Conservation (phyloP, 2,329 filamentous ascomycete species). For the Ophiostoma triangulosporum region DNA sequence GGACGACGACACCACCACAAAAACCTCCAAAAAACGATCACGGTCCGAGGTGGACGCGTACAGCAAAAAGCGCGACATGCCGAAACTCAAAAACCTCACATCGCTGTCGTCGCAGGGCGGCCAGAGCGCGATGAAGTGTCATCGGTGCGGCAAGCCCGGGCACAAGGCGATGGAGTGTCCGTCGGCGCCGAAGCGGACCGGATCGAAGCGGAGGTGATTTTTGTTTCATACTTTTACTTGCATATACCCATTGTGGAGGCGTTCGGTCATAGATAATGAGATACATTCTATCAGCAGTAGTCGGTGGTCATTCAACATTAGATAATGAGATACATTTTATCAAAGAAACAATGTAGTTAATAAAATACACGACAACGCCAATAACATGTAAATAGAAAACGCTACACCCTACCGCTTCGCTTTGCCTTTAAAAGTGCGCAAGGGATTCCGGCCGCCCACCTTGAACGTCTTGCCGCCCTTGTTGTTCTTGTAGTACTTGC, state of each 20-base stretch:
- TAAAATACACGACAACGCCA: neutral
- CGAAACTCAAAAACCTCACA: slow-evolving; percentile 45
- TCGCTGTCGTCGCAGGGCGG: slow-evolving; percentile 40
- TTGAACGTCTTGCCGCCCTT: slow-evolving; percentile 23
- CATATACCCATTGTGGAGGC: slow-evolving; percentile 2
- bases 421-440: slow-evolving; percentile 12
- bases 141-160: slow-evolving; percentile 46
- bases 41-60: slow-evolving; percentile 35
- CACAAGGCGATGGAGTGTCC: slow-evolving; percentile 47
- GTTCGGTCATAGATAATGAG: too few species aligned
- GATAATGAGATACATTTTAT: too few species aligned
- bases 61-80: slow-evolving; percentile 46
- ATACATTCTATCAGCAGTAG: too few species aligned
- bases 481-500: slow-evolving; percentile 39
- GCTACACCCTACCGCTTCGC: slow-evolving; percentile 3
- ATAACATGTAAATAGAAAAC: neutral
- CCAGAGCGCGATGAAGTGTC: slow-evolving; percentile 35
- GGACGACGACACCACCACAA: slow-evolving; percentile 18
- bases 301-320: too few species aligned
- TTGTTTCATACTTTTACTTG: neutral
- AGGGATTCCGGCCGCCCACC: slow-evolving; percentile 10
- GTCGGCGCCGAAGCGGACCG: slow-evolving; percentile 15
- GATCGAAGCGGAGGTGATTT: slow-evolving; percentile 6
- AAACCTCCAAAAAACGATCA: slow-evolving; percentile 9
- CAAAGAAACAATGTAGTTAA: neutral